phyloP scores from a whole-genome alignment of 352 stramenopile species.

The Pythium sp. region DNA sequence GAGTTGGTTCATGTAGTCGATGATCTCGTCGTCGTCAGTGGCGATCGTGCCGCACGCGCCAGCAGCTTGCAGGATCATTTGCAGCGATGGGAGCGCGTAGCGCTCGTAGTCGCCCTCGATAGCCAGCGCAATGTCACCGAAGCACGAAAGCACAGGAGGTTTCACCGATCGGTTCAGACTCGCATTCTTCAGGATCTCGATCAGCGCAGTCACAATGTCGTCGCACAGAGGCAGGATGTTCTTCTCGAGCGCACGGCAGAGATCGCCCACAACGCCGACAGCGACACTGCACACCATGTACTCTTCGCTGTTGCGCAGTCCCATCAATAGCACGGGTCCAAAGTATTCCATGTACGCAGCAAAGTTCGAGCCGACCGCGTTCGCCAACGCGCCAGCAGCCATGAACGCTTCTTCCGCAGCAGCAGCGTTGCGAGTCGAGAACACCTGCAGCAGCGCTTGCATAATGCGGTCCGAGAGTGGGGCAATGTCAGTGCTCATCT shows the following conservation, averaged over 20 bases:
- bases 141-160: slow-evolving; percentile 94
- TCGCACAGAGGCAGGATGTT: slow-evolving; percentile 93
- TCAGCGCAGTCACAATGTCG: slow-evolving; percentile 91
- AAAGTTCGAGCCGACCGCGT: slow-evolving; percentile 91
- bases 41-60: slow-evolving; percentile 82
- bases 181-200: slow-evolving; percentile 95
- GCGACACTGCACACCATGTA: slow-evolving; percentile 96
- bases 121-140: slow-evolving; percentile 96
- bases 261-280: slow-evolving; percentile 94
- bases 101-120: slow-evolving; percentile 92
- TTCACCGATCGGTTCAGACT: slow-evolving; percentile 94
- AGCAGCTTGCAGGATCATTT: slow-evolving; percentile 87
- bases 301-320: slow-evolving; percentile 94
- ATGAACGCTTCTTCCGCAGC: slow-evolving; percentile 97
- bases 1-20: slow-evolving; percentile 97
- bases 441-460: slow-evolving; percentile 93
- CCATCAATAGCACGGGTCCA: slow-evolving; percentile 89
- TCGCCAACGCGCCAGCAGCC: slow-evolving; percentile 91
- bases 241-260: slow-evolving; percentile 91
- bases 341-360: slow-evolving; percentile 96
- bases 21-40: slow-evolving; percentile 96
- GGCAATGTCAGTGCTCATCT: slow-evolving; percentile 87
- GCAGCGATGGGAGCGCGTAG: slow-evolving; percentile 77
- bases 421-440: slow-evolving; percentile 91
- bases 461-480: slow-evolving; percentile 93